Percentiles rank a stretch among this genome's conserved stretches.
phyloP scores from a whole-genome alignment of 306 rosid genomes.

The Castanea sativa region DNA sequence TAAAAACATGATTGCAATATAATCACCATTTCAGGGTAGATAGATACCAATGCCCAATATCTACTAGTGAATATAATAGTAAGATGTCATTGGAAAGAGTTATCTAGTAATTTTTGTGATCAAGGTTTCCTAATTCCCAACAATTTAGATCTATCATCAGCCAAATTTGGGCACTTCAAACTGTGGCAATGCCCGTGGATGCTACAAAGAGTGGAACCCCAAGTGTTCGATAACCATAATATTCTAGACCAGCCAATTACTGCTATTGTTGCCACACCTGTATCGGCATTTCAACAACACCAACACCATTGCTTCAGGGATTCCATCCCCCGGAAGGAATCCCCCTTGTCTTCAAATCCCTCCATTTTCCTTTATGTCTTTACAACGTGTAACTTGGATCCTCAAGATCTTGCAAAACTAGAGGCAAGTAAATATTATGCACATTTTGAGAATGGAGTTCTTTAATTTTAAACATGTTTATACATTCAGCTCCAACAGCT shows the following conservation, averaged over 20 bases:
- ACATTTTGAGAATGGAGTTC: neutral
- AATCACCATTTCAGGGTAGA: no score
- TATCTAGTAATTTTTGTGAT: no score
- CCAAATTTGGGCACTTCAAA: no score
- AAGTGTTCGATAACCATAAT: slow-evolving; percentile 41
- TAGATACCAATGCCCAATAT: no score
- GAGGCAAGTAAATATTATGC: slow-evolving; percentile 65
- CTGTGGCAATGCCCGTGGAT: no score
- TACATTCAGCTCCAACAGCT: slow-evolving; percentile 76
- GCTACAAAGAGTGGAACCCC: no score
- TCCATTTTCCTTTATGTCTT: slow-evolving; percentile 91
- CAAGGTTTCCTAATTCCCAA: no score
- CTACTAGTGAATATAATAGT: no score
- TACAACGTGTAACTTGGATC: slow-evolving; percentile 73
- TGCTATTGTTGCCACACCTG: slow-evolving; percentile 52
- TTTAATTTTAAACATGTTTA: slow-evolving; percentile 74
- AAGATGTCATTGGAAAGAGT: no score
- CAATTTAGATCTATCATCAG: no score
- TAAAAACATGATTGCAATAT: no score
- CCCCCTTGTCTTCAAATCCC: slow-evolving; percentile 87
- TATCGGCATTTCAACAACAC: slow-evolving; percentile 61
- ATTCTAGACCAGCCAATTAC: slow-evolving; percentile 79
- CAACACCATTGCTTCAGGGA: slow-evolving; percentile 82
- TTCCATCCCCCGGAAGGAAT: slow-evolving; percentile 68
- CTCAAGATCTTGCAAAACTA: slow-evolving; percentile 87